Evolutionary conservation across 352 stramenopile species (phyloP), one percentile per base, ranked within the genome.

Genomic region (Phytophthora colocasiae): DNA sequence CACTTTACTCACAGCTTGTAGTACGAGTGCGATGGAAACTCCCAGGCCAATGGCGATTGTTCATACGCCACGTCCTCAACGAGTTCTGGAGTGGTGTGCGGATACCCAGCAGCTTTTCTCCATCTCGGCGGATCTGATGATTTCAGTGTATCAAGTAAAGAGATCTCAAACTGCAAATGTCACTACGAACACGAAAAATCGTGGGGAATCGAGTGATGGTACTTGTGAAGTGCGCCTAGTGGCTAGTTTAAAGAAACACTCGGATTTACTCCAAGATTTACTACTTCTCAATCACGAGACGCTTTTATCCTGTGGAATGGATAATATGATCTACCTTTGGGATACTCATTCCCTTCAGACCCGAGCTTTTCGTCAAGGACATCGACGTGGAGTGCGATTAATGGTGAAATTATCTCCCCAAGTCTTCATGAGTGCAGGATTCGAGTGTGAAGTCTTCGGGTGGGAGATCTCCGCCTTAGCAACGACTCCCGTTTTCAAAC

Each of bases 241-340:
- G 38, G 60, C 80, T 9, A 89, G 66, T 17, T 66, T 94, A 15
- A 89, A 89, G 45, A 79, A 85, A 36, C 85, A 94, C 69, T 82
- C 70, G 0, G 85, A 94, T 45, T 51, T 94, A 27, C 69, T 92
- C 1, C 85, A 94, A 59, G 83, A 92, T 47, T 53, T 94, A 36
- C 54, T 94, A 22, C 36, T 92, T 47, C 79, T 94, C 50, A 94
- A 94, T 53, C 29, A 69, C 7, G 85, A 92, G 40, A 90, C 70
- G 0, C 58, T 94, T 2, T 36, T 94, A 3, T 91, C 82, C 2
- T 94, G 85, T 32, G 81, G 82, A 17, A 94, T 94, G 85, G 85
- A 94, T 56, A 83, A 69, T 34, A 75, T 87, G 47, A 92, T 94
- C 52, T 80, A 83, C 49, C 40, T 92, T 29, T 94, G 85, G 85